A percentile compares a stretch with the other conserved stretches of the same genome.
Evolutionary conservation across 2,329 filamentous ascomycete genomes (phyloP).

Genomic region (Thermothelomyces thermophilus): DNA sequence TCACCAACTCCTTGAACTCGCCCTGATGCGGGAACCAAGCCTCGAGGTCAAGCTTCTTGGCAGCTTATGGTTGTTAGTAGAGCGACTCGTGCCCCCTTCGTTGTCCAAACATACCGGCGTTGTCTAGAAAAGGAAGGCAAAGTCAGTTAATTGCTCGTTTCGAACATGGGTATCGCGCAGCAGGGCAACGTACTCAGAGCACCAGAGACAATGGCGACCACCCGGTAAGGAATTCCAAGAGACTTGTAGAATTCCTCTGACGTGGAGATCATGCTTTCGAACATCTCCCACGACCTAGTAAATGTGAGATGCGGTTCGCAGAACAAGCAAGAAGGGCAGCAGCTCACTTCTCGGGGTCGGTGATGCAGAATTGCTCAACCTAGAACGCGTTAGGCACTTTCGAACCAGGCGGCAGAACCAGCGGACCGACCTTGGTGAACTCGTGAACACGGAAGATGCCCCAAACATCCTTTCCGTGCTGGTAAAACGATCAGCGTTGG

Average conservation of each 20-base stretch:
- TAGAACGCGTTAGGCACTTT: slow-evolving; percentile 56
- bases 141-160: slow-evolving; percentile 1
- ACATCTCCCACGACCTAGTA: slow-evolving; percentile 76
- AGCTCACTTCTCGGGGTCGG: slow-evolving; percentile 47
- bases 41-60: slow-evolving; percentile 94
- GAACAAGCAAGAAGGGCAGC: slow-evolving; percentile 15
- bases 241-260: slow-evolving; percentile 96
- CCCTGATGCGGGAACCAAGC: slow-evolving; percentile 92
- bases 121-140: slow-evolving; percentile 44
- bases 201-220: slow-evolving; percentile 93
- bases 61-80: slow-evolving; percentile 26
- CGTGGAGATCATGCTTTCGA: slow-evolving; percentile 84
- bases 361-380: slow-evolving; percentile 45
- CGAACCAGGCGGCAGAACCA: too few species aligned
- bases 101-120: slow-evolving; percentile 41
- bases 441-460: slow-evolving; percentile 97
- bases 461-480: slow-evolving; percentile 73
- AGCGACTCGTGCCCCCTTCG: neutral
- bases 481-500: neutral
- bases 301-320: slow-evolving; percentile 60
- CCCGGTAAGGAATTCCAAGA: slow-evolving; percentile 79
- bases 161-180: too few species aligned
- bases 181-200: slow-evolving; percentile 54
- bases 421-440: slow-evolving; percentile 72
- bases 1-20: slow-evolving; percentile 98